A percentile compares a stretch with the other conserved stretches of the same genome.
phyloP scores from a whole-genome alignment of 176 grass and related monocot species.

The Canna indica region DNA sequence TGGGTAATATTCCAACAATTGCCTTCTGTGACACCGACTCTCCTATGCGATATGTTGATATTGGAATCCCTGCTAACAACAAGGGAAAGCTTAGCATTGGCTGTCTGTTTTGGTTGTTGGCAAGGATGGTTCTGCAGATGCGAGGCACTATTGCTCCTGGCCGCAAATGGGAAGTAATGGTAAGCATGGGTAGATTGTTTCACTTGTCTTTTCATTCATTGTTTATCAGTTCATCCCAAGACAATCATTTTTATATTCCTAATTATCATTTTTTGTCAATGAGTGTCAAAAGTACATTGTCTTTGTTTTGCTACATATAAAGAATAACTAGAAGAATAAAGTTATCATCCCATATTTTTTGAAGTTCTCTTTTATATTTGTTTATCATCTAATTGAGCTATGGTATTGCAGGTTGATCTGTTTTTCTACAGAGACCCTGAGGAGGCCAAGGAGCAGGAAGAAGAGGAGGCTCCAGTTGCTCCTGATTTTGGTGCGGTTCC shows the following conservation, averaged over 20 bases:
- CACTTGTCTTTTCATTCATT: background rate
- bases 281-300: too few relatives aligned
- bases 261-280: too few relatives aligned
- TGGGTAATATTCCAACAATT: conserved; percentile 16
- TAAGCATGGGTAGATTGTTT: background rate
- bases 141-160: conserved; percentile 3
- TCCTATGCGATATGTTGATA: conserved; percentile 12
- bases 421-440: conserved; percentile 16
- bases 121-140: conserved; percentile 18
- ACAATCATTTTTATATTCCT: background rate
- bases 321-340: too few relatives aligned
- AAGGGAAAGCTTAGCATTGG: conserved; percentile 15
- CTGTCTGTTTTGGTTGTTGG: conserved; percentile 15
- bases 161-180: conserved; percentile 12
- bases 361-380: background rate
- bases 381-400: background rate
- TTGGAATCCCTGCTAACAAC: conserved; percentile 11
- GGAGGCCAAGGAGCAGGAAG: conserved; percentile 10
- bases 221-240: background rate
- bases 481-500: conserved; percentile 10
- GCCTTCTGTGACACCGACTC: conserved; percentile 19
- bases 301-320: too few relatives aligned
- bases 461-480: conserved; percentile 7
- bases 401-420: conserved; percentile 7
- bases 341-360: too few relatives aligned